Percentiles rank a stretch among this genome's conserved stretches.
Evolutionary conservation across 1,284 basidiomycete species (phyloP).

Genomic region (Testicularia cyperi): DNA sequence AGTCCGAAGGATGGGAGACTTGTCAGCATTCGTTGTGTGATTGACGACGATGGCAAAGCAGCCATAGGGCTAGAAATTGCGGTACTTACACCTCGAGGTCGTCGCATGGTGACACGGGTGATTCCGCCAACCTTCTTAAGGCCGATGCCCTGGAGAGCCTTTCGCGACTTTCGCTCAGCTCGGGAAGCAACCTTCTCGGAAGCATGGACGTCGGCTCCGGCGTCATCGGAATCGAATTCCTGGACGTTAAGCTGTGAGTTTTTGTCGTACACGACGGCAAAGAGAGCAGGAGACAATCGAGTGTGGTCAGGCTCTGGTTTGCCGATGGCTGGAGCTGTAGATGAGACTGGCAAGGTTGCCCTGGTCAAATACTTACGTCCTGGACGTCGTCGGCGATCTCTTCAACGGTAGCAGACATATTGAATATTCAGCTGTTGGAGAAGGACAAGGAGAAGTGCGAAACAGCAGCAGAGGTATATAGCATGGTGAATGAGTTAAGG

Average conservation of each 20-base stretch:
- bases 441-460: not conserved
- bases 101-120: constrained; percentile 88
- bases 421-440: constrained; percentile 2
- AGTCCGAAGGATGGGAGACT: too few species aligned
- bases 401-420: constrained; percentile 67
- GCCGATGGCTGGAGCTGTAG: too few species aligned
- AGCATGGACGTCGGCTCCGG: constrained; percentile 70
- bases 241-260: constrained; percentile 59
- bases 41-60: too few species aligned
- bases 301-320: too few species aligned
- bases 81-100: constrained; percentile 88
- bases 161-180: constrained; percentile 59
- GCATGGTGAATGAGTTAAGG: too few species aligned
- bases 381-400: constrained; percentile 69
- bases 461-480: too few species aligned
- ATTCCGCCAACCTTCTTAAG: constrained; percentile 84
- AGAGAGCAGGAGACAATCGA: not conserved
- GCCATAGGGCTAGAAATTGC: too few species aligned
- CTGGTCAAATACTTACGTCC: constrained; percentile 65
- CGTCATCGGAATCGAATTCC: constrained; percentile 68
- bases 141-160: constrained; percentile 57
- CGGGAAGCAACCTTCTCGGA: constrained; percentile 84
- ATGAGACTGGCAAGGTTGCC: too few species aligned
- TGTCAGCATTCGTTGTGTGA: too few species aligned
- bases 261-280: not conserved